Evolutionary conservation across 2,329 filamentous ascomycete genomes (phyloP), one percentile per base, ranked within the genome.

Genomic region (Pestalotiopsis sp.): DNA sequence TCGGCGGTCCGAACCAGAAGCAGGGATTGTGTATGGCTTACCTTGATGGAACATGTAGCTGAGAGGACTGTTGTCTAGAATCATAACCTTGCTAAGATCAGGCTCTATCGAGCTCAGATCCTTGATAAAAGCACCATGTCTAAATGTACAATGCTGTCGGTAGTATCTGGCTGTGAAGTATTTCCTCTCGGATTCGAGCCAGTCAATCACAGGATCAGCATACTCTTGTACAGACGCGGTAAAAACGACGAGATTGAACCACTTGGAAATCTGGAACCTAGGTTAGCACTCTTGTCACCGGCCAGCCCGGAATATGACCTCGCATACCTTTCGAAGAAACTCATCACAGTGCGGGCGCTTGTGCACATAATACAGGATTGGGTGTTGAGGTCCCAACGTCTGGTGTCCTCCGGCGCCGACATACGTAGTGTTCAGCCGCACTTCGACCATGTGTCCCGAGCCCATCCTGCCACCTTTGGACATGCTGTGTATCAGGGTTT

Each of bases 11-110:
- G 65, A 65, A 39, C 38, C 66, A 41, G 66, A 20, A n/a, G 66
- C 20, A 25, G 36, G 66, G 31, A 59, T 68, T 62, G 45, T 69
- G 38, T 9, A 11, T 41, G 27, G 25, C 65, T 78, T 84, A 96
- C 96, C 95, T 91, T 97, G 94, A 79, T 98, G 95, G 82, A 98
- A 98, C 83, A 98, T 93, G 83, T 98, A 99, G 83, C 95, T 98
- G 85, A 98, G 89, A 67, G 96, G 96, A 81, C 94, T 98, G 79
- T 99, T 99, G 84, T 99, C 96, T 81, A 99, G 85, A 79, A 99
- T 99, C 92, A 98, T 97, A 70, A 99, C 96, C 82, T 94, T 97
- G 83, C 95, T 98, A 77, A 99, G 84, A 80, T 99, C 96, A 20
- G 96, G 95, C 85, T 99, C 96, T 57, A 99, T 94, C 68, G 94